Evolutionary conservation across 768 basidiomycete genomes (phyloP).

Genomic region (Tulasnella sp.): DNA sequence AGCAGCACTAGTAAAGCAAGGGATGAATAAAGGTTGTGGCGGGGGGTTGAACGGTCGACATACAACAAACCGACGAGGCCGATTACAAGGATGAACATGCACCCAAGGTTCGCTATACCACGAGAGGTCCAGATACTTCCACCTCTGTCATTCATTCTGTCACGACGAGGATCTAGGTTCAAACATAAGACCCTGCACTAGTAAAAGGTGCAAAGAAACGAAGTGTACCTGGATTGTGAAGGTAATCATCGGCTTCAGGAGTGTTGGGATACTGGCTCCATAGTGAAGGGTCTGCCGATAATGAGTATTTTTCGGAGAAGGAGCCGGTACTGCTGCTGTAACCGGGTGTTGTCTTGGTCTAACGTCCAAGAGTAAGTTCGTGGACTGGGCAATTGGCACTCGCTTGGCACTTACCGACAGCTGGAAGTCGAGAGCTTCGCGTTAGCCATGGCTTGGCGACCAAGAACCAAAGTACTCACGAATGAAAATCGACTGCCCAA

Average conservation of each 20-base stretch:
- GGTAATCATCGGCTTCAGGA: constrained; percentile 13
- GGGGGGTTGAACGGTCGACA: not conserved
- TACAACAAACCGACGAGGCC: constrained; percentile 19
- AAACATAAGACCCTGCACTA: not conserved
- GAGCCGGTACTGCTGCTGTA: too few species aligned
- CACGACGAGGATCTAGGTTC: constrained; percentile 16
- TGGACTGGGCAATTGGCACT: too few species aligned
- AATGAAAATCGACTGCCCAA: too few species aligned
- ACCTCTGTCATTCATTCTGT: constrained; percentile 23
- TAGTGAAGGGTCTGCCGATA: constrained; percentile 14
- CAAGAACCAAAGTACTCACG: too few species aligned
- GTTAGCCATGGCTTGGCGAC: too few species aligned
- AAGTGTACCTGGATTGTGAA: constrained; percentile 14
- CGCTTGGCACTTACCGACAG: too few species aligned
- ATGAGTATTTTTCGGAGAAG: not conserved
- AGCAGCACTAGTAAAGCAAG: not conserved
- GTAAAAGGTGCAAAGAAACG: not conserved
- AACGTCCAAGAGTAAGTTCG: too few species aligned
- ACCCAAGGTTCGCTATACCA: constrained; percentile 28
- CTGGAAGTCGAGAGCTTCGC: too few species aligned
- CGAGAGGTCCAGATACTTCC: constrained; percentile 27
- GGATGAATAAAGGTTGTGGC: not conserved
- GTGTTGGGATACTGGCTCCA: constrained; percentile 18
- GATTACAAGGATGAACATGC: constrained; percentile 23
- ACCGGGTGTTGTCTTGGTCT: too few species aligned